Percentiles rank a stretch among this genome's conserved stretches.
Conservation (phyloP, 768 basidiomycete genomes). For the Aureoboletus auriporus region DNA sequence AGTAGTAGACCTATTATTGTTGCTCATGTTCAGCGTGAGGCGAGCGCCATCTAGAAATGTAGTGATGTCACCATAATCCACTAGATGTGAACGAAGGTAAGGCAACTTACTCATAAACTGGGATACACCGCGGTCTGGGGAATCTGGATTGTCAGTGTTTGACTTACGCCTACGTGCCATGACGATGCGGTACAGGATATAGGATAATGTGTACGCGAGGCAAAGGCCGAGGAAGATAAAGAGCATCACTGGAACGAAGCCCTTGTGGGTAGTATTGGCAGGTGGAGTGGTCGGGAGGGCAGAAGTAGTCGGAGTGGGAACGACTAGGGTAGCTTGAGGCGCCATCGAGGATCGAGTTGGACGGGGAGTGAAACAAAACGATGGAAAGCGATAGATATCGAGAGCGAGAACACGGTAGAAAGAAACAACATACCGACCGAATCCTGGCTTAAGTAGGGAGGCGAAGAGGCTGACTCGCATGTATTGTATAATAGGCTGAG, state of each 20-base stretch:
- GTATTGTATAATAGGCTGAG: neutral
- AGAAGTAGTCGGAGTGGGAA: slow-evolving; percentile 2
- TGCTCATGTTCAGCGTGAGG: slow-evolving; percentile 19
- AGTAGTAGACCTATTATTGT: slow-evolving; percentile 1
- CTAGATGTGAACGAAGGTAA: neutral
- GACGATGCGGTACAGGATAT: slow-evolving; percentile 25
- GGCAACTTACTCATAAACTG: slow-evolving; percentile 25
- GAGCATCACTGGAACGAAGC: slow-evolving; percentile 17
- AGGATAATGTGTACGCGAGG: slow-evolving; percentile 22
- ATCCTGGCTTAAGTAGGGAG: slow-evolving; percentile 4
- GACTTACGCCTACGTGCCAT: slow-evolving; percentile 15
- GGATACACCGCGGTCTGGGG: slow-evolving; percentile 22
- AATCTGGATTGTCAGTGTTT: slow-evolving; percentile 10
- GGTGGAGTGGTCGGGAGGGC: slow-evolving; percentile 1
- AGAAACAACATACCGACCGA: slow-evolving; percentile 3
- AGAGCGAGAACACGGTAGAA: slow-evolving; percentile 11
- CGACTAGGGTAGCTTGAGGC: slow-evolving; percentile 15
- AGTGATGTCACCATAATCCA: neutral
- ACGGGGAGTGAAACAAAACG: slow-evolving; percentile 1
- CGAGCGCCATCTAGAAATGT: slow-evolving; percentile 19
- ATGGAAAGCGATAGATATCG: slow-evolving; percentile 8
- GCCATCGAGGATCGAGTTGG: slow-evolving; percentile 17
- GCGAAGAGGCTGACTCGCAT: slow-evolving; percentile 20
- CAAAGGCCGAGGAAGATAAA: slow-evolving; percentile 24
- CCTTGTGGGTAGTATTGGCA: neutral